These are phyloP conservation scores for Alternaria panax DNA, from an alignment of 2,329 filamentous ascomycete genomes.

Conservation along the genomic window DNA sequence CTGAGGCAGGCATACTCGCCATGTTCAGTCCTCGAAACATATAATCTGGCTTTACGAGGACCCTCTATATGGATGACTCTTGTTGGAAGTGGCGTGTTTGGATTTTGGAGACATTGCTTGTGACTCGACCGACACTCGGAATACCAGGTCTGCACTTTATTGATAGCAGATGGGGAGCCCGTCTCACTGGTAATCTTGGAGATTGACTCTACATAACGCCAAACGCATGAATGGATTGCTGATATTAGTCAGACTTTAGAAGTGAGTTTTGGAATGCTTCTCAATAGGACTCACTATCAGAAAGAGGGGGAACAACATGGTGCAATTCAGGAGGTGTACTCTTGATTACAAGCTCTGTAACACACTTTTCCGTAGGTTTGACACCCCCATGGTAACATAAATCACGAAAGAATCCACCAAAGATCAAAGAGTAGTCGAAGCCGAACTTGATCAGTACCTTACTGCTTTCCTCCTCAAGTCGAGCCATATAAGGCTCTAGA, in stretches of 20 bases:
- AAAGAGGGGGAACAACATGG: accelerated
- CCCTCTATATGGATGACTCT: slow-evolving; percentile 1
- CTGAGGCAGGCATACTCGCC: slow-evolving; percentile 13
- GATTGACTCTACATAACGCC: background rate
- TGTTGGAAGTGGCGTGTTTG: background rate
- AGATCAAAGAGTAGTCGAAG: too few species aligned
- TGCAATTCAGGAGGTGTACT: background rate
- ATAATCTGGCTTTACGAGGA: background rate
- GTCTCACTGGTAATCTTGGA: accelerated
- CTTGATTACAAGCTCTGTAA: background rate
- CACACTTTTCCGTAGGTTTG: background rate
- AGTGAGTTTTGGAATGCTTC: background rate
- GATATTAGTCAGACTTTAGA: background rate
- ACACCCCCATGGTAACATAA: too few species aligned
- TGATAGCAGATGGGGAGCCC: background rate
- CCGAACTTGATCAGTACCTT: too few species aligned
- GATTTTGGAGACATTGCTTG: background rate
- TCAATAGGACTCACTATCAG: background rate
- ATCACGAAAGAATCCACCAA: too few species aligned
- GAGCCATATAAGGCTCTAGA: background rate
- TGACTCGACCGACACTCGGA: background rate
- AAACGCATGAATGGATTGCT: background rate
- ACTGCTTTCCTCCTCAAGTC: background rate
- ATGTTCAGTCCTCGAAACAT: background rate
- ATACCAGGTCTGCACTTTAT: background rate